A percentile compares a stretch with the other conserved stretches of the same genome.
Conservation (phyloP, 2,329 filamentous ascomycete genomes). For the Rutstroemia sp. region DNA sequence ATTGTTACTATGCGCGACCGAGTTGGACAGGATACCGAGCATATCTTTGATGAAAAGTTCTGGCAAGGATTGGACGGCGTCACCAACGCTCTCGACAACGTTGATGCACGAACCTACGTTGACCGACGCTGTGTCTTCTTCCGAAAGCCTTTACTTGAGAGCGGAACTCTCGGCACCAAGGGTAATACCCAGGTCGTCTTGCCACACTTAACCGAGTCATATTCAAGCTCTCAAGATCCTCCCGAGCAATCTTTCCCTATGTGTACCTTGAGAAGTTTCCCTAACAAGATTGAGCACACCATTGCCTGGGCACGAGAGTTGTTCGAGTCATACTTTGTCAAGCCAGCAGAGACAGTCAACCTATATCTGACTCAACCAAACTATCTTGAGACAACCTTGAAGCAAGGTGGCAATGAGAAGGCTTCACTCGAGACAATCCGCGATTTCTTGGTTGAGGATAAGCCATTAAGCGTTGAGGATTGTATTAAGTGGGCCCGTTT, state of each 20-base stretch:
- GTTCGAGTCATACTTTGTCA: slow-evolving; percentile 91
- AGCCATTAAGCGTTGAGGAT: slow-evolving; percentile 87
- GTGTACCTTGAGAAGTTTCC: slow-evolving; percentile 96
- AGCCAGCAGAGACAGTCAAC: slow-evolving; percentile 89
- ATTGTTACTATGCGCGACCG: slow-evolving; percentile 82
- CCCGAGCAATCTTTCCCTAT: slow-evolving; percentile 98
- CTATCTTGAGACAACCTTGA: slow-evolving; percentile 78
- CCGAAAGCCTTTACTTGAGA: slow-evolving; percentile 92
- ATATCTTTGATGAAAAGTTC: slow-evolving; percentile 90
- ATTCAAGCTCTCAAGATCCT: slow-evolving; percentile 93
- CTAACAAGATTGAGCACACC: slow-evolving; percentile 96
- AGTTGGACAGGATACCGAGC: slow-evolving; percentile 85
- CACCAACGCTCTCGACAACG: slow-evolving; percentile 95
- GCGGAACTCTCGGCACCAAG: slow-evolving; percentile 96
- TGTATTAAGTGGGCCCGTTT: slow-evolving; percentile 93
- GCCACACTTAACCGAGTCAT: slow-evolving; percentile 87
- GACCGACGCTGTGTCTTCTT: slow-evolving; percentile 97
- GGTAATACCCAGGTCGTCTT: slow-evolving; percentile 96
- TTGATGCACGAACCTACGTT: slow-evolving; percentile 93
- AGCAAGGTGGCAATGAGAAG: slow-evolving; percentile 93
- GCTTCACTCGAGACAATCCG: slow-evolving; percentile 84
- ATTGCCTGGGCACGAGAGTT: slow-evolving; percentile 97
- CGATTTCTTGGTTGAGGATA: slow-evolving; percentile 85
- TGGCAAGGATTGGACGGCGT: slow-evolving; percentile 84
- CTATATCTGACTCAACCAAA: slow-evolving; percentile 86